Percentiles rank a stretch among this genome's conserved stretches.
These are phyloP conservation scores for Mycothermus thermophilus DNA, from an alignment of 495 filamentous ascomycete species.

Conservation along the genomic window DNA sequence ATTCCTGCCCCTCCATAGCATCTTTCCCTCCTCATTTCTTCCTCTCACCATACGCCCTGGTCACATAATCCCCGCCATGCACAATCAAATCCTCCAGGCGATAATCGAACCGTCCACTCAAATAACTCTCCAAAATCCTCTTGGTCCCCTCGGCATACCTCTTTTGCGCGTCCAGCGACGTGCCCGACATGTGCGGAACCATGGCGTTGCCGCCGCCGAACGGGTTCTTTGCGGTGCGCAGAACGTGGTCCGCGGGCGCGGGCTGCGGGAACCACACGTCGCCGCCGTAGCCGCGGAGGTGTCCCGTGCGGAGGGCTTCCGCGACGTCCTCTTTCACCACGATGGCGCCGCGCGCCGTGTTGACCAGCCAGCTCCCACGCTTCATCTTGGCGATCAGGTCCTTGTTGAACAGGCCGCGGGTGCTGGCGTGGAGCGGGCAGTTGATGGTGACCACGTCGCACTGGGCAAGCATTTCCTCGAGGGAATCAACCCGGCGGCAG, in stretches of 20 bases:
- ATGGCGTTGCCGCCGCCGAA: slow-evolving; percentile 96
- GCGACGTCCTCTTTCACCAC: slow-evolving; percentile 99
- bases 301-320: slow-evolving; percentile 79
- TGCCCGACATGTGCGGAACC: slow-evolving; percentile 97
- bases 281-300: slow-evolving; percentile 93
- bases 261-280: slow-evolving; percentile 80
- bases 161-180: slow-evolving; percentile 92
- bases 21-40: no score
- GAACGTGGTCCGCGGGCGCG: slow-evolving; percentile 83
- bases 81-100: slow-evolving; percentile 85
- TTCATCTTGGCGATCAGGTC: slow-evolving; percentile 99
- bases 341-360: slow-evolving; percentile 96
- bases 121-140: slow-evolving; percentile 81
- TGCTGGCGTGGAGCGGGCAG: slow-evolving; percentile 98
- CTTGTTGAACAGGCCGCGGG: slow-evolving; percentile 93
- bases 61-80: slow-evolving; percentile 81
- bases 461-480: slow-evolving; percentile 92
- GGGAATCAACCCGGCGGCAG: slow-evolving; percentile 67
- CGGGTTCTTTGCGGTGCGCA: slow-evolving; percentile 85
- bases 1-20: background rate
- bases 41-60: slow-evolving; percentile 85
- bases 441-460: slow-evolving; percentile 99
- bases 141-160: slow-evolving; percentile 84
- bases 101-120: slow-evolving; percentile 77
- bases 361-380: slow-evolving; percentile 90